A percentile compares a stretch with the other conserved stretches of the same genome.
Conservation (phyloP, 2,329 filamentous ascomycete genomes). For the Xylaria sp. region DNA sequence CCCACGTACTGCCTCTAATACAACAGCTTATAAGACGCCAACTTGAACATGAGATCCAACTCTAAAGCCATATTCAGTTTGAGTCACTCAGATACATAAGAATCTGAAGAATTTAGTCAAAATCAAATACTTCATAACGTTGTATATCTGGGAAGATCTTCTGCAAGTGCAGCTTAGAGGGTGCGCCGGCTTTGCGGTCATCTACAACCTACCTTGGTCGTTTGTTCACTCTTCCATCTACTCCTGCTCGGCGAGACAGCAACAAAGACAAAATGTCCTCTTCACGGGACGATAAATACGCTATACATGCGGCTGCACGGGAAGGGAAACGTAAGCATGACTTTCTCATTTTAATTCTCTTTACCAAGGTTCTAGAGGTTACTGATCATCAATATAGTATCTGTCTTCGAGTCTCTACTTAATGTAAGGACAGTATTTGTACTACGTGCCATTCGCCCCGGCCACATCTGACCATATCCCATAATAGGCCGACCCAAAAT, state of each 20-base stretch:
- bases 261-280: conserved; percentile 36
- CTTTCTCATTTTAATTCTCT: background rate
- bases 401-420: conserved; percentile 78
- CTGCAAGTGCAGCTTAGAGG: background rate
- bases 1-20: conserved; percentile 9
- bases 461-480: conserved; percentile 26
- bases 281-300: conserved; percentile 70
- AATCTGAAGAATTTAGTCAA: background rate
- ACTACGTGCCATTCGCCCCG: background rate
- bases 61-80: background rate
- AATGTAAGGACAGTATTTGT: conserved; percentile 60
- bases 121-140: background rate
- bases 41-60: background rate
- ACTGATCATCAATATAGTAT: conserved; percentile 59
- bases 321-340: conserved; percentile 78
- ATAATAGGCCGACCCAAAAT: conserved; percentile 78
- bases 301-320: conserved; percentile 86
- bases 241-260: background rate
- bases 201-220: background rate
- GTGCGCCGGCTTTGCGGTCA: background rate
- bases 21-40: conserved; percentile 3
- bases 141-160: background rate
- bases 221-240: background rate
- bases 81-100: background rate
- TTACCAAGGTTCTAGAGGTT: conserved; percentile 2